Evolutionary conservation across 768 basidiomycete species (phyloP), one percentile per base, ranked within the genome.

Genomic region (Pleurotus tuber-regium): DNA sequence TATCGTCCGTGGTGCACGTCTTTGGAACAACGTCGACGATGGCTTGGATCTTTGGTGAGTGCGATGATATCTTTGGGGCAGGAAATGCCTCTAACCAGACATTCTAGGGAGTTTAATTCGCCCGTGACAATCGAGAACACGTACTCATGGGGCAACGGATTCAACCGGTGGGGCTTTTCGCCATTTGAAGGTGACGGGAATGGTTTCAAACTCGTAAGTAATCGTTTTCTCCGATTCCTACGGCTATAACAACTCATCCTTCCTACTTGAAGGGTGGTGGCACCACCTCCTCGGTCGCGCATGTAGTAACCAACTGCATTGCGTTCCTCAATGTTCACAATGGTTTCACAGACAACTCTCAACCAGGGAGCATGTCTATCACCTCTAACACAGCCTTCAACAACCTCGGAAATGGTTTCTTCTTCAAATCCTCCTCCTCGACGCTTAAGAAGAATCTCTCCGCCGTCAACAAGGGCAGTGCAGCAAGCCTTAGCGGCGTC

Each of bases 331-430:
- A 42, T 16, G 21, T 18, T 4, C 23, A 42, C 11, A 19, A 42
- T 25, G 41, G 41, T 10, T 42, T 24, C 41, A 42, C 41, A 7
- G 41, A 42, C 21, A 42, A 42, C 41, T 42, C 41, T 2, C 41
- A 42, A 42, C 18, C 18, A 21, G 41, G 41, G 4, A 42, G 24
- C 21, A 42, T 42, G 41, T 19, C 26, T 5, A 42, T 42, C 16
- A 42, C 41, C 21, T 42, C 41, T 25, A 42, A 42, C 23, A 42
- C 41, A 11, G 41, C 41, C 9, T 42, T 42, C 41, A 42, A 42
- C 4, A 42, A 42, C 41, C 41, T 11, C 11, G 26, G 26, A 11
- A 25, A 42, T 24, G 41, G 41, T 21, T 42, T 42, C 23, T 42
- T 42, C 41, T 42, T 42, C 41, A 42, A 42, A 25, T 42, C 41